phyloP scores from a whole-genome alignment of 164 flowering plant genomes.

The Macadamia integrifolia region DNA sequence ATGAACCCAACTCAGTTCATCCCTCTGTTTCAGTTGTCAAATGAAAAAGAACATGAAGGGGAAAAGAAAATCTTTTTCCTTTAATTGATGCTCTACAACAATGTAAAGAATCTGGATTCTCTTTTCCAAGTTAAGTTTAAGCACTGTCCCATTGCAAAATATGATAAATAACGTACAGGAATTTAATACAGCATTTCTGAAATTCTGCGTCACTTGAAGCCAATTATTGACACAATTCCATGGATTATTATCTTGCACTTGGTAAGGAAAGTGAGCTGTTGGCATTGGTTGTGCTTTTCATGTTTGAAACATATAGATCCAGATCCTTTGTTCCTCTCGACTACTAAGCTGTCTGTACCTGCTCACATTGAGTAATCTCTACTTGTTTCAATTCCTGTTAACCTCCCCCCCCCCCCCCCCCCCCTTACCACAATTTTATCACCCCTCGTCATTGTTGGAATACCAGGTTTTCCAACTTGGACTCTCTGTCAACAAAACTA shows the following conservation, averaged over 20 bases:
- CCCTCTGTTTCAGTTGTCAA: not conserved
- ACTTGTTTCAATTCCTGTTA: too few relatives aligned
- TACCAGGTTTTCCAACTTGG: too few relatives aligned
- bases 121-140: not conserved
- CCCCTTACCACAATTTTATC: too few relatives aligned
- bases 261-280: too few relatives aligned
- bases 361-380: too few relatives aligned
- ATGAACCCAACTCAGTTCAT: constrained; percentile 19
- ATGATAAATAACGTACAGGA: not conserved
- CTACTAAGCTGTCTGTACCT: too few relatives aligned
- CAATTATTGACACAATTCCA: not conserved
- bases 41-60: not conserved
- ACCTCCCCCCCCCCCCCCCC: too few relatives aligned
- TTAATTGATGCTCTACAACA: not conserved
- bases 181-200: not conserved
- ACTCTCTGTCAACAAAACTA: too few relatives aligned
- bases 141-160: not conserved
- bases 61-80: constrained; percentile 6
- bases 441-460: too few relatives aligned
- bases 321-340: too few relatives aligned
- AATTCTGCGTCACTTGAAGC: not conserved
- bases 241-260: not conserved
- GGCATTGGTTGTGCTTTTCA: too few relatives aligned
- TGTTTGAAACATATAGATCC: too few relatives aligned
- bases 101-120: not conserved